A percentile compares a stretch with the other conserved stretches of the same genome.
Conservation (phyloP, 2,329 filamentous ascomycete species). For the Aphanocladium album region DNA sequence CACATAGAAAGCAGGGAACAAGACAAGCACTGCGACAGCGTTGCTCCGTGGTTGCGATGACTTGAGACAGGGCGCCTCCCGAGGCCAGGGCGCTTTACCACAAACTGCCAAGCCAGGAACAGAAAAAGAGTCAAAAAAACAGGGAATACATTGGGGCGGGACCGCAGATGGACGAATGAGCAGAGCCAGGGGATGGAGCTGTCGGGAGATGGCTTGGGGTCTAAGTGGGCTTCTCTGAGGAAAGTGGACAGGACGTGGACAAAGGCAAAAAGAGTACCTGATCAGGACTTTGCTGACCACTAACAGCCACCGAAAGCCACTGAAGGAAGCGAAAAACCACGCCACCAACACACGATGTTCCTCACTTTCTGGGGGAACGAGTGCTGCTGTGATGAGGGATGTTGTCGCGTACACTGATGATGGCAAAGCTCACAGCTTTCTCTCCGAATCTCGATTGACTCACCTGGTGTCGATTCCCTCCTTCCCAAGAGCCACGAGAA, state of each 20-base stretch:
- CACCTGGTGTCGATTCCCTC: too few species aligned
- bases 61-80: not conserved
- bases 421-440: too few species aligned
- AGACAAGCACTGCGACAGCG: not conserved
- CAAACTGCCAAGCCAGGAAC: slow-evolving; percentile 1
- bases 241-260: not conserved
- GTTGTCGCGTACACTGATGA: too few species aligned
- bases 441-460: too few species aligned
- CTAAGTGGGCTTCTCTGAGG: too few species aligned
- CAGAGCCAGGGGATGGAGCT: not conserved
- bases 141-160: not conserved
- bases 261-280: not conserved
- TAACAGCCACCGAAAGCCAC: not conserved
- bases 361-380: too few species aligned
- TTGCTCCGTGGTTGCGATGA: not conserved
- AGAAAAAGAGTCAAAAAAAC: not conserved
- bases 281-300: not conserved
- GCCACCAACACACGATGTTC: too few species aligned
- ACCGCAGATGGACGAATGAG: not conserved
- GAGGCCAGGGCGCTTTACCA: not conserved
- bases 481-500: too few species aligned
- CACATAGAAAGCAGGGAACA: not conserved
- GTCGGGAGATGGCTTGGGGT: not conserved
- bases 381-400: too few species aligned
- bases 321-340: too few species aligned